Base-by-base conservation (phyloP, 257 asterid genomes). In the Solanum clarkiae region DNA sequence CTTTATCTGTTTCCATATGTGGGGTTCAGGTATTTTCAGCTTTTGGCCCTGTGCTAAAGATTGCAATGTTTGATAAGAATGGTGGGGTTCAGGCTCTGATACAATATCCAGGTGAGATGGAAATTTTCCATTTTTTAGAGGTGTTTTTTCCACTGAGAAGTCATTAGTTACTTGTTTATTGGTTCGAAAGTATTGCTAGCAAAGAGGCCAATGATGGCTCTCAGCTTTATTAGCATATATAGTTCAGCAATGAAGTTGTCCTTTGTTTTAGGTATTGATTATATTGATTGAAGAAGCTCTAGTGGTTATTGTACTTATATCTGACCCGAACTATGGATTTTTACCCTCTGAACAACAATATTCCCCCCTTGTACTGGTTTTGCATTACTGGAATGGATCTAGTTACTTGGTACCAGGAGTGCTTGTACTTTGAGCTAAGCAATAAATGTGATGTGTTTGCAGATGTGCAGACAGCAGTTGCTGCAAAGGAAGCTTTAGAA, bases 401-500 rank as follows among this genome's bases (percentile, higher is more conserved):
- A 29, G 2, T 24, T 49, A 49, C 45, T 49, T 44, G 51, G 82
- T 15, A 8, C 59, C 24, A 51, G 44, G 63, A 51, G 45, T 75
- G 45, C 16, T 77, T 24, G 62, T 51, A 77, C 3, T 45, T 26
- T 51, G 20, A 20, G n/a, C 1, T 13, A 77, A 49, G 15, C 47
- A 77, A 47, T 65, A 24, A 66, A 49, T 36, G 65, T 12, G 57
- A 32, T 89, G 49, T 83, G 60, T 40, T 88, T 90, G 91, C 94
- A 97, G 99, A 97, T 95, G 94, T 97, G 84, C 99, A 90, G 91
- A 94, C 94, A 10, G 98, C 99, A 86, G 96, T 94, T 84, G 93
- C 89, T 84, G 99, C 99, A n/a, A 97, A 97, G 93, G 98, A 94
- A 85, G 91, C 98, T 84, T 88, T 97, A 90, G 99, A 97, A 91